Percentiles rank a stretch among this genome's conserved stretches.
phyloP scores from a whole-genome alignment of 176 grass and related monocot genomes.

The Musa schizocarpa region DNA sequence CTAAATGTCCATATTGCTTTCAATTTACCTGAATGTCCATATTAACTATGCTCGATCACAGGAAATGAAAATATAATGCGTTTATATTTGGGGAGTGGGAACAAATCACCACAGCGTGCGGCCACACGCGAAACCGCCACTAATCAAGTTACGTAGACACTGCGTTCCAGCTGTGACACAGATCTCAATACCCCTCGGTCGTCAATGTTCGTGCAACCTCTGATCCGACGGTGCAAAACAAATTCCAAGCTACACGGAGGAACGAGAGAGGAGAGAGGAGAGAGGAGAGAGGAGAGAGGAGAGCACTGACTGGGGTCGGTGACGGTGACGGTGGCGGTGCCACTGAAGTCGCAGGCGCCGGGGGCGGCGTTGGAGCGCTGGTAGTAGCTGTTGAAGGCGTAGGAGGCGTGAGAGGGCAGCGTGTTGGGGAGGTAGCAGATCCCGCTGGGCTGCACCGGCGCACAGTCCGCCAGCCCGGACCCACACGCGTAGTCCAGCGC shows the following conservation, averaged over 20 bases:
- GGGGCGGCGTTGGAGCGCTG: conserved; percentile 50
- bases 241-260: not conserved
- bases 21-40: too few relatives aligned
- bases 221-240: not conserved
- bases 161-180: not conserved
- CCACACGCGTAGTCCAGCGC: conserved; percentile 74
- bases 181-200: not conserved
- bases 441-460: conserved; percentile 45
- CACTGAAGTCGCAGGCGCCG: conserved; percentile 64
- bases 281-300: too few relatives aligned
- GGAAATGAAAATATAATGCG: too few relatives aligned
- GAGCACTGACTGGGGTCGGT: conserved; percentile 53
- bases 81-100: too few relatives aligned
- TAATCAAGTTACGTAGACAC: too few relatives aligned
- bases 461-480: conserved; percentile 50
- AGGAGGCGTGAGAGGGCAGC: conserved; percentile 67
- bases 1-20: not conserved
- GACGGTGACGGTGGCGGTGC: conserved; percentile 65
- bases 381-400: conserved; percentile 78
- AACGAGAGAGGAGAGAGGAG: not conserved
- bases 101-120: too few relatives aligned
- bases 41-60: too few relatives aligned
- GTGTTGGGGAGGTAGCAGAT: conserved; percentile 73
- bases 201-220: not conserved
- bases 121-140: too few relatives aligned